Evolutionary conservation across 345 rosid genomes (phyloP), one percentile per base, ranked within the genome.

Genomic region (Sisymbrium altissimum): DNA sequence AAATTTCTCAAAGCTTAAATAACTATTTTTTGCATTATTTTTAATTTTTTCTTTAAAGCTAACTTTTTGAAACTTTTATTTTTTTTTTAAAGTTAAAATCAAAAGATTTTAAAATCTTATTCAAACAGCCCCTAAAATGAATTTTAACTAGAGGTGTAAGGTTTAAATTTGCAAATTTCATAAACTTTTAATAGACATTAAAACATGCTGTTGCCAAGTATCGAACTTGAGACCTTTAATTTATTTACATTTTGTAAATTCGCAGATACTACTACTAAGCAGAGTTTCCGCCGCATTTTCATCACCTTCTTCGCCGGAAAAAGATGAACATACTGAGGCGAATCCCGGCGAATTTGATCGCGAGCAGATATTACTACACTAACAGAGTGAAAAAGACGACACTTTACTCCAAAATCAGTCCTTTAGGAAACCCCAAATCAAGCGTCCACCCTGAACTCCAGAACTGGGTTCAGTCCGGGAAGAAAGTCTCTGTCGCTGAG

Each of bases 401-500:
- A 7, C 75, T 93, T 57, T 86, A 89, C 79, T 84, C 89, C 56
- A 87, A 75, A 78, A 85, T 93, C 83, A 91, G 98, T 64, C 94
- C 96, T 41, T 75, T 89, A 61, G 96, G 97, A 15, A 64, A 80
- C 77, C 93, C 88, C 2, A 70, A 74, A 49, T 72, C 81, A 41
- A 85, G 84, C 70, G 76, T 91, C 18, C 81, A 75, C 19, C 88
- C 94, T 15, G 88, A 78, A 82, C 98, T 93, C 70, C 97, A 93
- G 15, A 78, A 54, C 70, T 93, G 97, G 97, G 78, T 86, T 44
- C 78, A 70, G 61, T 19, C 71, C 62, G 96, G 97, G 23, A 83
- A 84, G 63, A 86, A 70, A 33, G 81, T 91, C 57, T 81, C 86
- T n/a, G 80, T 93, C 55, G 90, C 82, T 1, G 98, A 91, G 87